A percentile compares a stretch with the other conserved stretches of the same genome.
phyloP scores from a whole-genome alignment of 2,329 filamentous ascomycete species.

The Colletotrichum orbiculare region DNA sequence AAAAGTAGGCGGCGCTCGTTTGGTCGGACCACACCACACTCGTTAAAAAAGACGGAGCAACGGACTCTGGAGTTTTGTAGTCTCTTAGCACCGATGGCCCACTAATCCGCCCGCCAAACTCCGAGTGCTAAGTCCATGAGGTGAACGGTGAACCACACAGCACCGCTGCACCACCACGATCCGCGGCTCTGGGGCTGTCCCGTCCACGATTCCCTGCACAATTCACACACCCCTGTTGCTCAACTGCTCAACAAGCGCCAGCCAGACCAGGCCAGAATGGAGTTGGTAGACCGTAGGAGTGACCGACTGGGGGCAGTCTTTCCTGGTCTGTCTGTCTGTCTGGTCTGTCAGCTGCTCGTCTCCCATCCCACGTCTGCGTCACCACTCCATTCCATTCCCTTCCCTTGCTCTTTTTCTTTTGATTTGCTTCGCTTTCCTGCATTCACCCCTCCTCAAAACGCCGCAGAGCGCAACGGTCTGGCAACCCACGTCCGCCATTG shows the following conservation, averaged over 20 bases:
- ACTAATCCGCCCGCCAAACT: slow-evolving; percentile 33
- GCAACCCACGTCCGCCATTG: not conserved
- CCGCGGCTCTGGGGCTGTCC: slow-evolving; percentile 7
- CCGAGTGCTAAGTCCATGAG: slow-evolving; percentile 35
- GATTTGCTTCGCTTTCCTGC: too few species aligned
- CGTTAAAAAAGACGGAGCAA: too few species aligned
- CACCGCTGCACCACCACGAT: slow-evolving; percentile 19
- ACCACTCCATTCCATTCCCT: slow-evolving; percentile 10
- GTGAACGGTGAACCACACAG: too few species aligned
- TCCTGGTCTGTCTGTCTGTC: not conserved
- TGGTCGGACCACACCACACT: not conserved
- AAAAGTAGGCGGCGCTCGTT: not conserved
- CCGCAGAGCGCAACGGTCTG: slow-evolving; percentile 9
- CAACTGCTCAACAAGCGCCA: slow-evolving; percentile 33
- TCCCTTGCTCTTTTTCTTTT: too few species aligned
- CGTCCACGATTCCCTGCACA: not conserved
- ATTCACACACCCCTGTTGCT: slow-evolving; percentile 18
- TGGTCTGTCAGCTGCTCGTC: not conserved
- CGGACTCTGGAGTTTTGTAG: slow-evolving; percentile 10
- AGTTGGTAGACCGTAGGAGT: too few species aligned
- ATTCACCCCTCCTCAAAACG: not conserved
- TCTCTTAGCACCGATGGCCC: slow-evolving; percentile 27
- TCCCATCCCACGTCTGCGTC: slow-evolving; percentile 21
- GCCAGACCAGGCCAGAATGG: not conserved
- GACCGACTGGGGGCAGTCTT: too few species aligned